phyloP scores from a whole-genome alignment of 106 monocot species.

The Acorus calamus region DNA sequence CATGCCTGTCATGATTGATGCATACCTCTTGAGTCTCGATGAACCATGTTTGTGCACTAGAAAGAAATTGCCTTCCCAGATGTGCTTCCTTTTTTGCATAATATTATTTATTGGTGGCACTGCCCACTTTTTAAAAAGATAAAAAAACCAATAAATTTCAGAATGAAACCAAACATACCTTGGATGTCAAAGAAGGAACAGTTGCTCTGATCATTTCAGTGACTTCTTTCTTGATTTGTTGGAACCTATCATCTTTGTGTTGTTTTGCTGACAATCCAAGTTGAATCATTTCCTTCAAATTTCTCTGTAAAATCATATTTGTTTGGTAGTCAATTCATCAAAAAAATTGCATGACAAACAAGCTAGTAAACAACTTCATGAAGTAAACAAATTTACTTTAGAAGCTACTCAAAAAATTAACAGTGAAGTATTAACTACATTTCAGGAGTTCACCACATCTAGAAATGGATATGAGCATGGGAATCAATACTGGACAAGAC shows the following conservation, averaged over 20 bases:
- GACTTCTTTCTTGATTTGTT: conserved; percentile 75
- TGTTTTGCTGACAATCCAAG: conserved; percentile 81
- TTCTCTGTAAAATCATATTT: conserved; percentile 39
- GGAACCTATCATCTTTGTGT: conserved; percentile 62
- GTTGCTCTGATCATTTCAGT: conserved; percentile 76
- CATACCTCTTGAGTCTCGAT: too few relatives aligned
- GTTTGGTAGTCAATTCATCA: neutral
- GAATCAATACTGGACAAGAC: too few relatives aligned
- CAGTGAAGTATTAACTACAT: too few relatives aligned
- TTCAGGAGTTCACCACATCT: too few relatives aligned
- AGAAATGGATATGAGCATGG: too few relatives aligned
- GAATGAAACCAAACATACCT: conserved; percentile 27
- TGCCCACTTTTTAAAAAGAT: neutral
- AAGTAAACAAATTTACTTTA: neutral
- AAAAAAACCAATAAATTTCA: neutral
- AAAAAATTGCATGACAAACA: neutral
- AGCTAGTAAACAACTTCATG: neutral
- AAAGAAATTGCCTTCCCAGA: too few relatives aligned
- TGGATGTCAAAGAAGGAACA: conserved; percentile 38
- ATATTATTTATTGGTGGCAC: too few relatives aligned
- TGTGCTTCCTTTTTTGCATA: too few relatives aligned
- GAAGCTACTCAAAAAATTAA: too few relatives aligned
- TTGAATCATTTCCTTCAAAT: conserved; percentile 90
- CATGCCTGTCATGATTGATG: too few relatives aligned
- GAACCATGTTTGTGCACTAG: too few relatives aligned